These are phyloP conservation scores for Oidiodendron maius DNA, from an alignment of 495 filamentous ascomycete genomes.

Conservation along the genomic window DNA sequence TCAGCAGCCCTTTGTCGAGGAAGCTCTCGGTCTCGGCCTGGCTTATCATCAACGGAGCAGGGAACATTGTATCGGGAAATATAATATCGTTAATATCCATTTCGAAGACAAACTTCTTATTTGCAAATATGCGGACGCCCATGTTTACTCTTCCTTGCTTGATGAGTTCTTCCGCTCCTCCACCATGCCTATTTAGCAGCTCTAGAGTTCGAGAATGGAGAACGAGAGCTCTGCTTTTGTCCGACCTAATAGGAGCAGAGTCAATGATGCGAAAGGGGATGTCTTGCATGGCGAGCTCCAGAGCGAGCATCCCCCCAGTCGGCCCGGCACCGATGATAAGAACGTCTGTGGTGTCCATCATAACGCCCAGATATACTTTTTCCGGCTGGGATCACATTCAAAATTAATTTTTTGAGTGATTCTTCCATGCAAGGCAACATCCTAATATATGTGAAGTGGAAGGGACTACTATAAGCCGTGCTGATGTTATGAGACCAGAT, in stretches of 20 bases:
- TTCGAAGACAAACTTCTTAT: constrained; percentile 18
- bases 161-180: constrained; percentile 27
- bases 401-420: no score
- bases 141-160: constrained; percentile 22
- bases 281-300: constrained; percentile 36
- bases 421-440: no score
- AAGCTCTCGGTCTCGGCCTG: constrained; percentile 36
- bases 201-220: constrained; percentile 39
- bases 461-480: no score
- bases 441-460: no score
- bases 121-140: constrained; percentile 28
- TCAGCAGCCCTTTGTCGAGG: constrained; percentile 29
- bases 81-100: constrained; percentile 25
- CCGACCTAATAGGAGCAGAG: constrained; percentile 20
- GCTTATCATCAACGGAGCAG: constrained; percentile 31
- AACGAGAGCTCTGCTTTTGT: constrained; percentile 36
- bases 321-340: constrained; percentile 52
- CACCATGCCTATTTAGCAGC: constrained; percentile 38
- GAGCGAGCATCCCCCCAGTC: constrained; percentile 49
- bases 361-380: constrained; percentile 38
- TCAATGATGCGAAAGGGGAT: constrained; percentile 38
- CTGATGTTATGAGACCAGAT: no score
- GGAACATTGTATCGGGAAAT: constrained; percentile 29
- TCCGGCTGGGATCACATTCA: no score
- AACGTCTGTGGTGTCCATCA: constrained; percentile 25